phyloP scores from a whole-genome alignment of 2,329 filamentous ascomycete species.

The Neopestalotiopsis rosae region DNA sequence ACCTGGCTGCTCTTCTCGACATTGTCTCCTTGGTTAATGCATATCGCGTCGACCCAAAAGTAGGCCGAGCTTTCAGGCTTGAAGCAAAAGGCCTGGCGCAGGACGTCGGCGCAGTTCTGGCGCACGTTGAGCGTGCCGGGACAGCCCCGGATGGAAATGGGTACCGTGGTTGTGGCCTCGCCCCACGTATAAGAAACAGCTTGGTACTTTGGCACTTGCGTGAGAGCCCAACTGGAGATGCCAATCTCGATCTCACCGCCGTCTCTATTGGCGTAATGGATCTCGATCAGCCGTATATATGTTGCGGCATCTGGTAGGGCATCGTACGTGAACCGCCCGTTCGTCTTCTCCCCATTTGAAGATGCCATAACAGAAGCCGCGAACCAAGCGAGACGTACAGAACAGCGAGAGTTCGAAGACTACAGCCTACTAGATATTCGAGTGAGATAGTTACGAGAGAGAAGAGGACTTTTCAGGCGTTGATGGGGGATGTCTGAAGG shows the following conservation, averaged over 20 bases:
- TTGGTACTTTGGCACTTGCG: background rate
- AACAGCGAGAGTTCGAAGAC: background rate
- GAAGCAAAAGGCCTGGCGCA: background rate
- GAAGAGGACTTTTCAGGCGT: background rate
- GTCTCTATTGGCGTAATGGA: background rate
- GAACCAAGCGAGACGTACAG: background rate
- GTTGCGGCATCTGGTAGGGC: background rate
- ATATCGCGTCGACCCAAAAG: background rate
- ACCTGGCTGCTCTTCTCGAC: background rate
- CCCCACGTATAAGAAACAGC: background rate
- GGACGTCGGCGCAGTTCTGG: background rate
- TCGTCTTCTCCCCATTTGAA: background rate
- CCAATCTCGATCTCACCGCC: background rate
- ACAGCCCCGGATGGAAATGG: background rate
- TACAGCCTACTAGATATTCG: too few species aligned
- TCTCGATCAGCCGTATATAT: background rate
- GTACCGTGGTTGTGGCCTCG: background rate
- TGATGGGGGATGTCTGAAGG: background rate
- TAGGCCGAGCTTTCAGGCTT: background rate
- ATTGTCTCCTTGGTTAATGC: background rate
- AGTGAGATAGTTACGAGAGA: background rate
- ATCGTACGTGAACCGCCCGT: background rate
- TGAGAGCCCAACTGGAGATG: background rate
- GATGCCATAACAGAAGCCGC: background rate
- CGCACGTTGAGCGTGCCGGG: background rate